phyloP scores from a whole-genome alignment of 352 stramenopile species.

The Phytophthora nicotianae region DNA sequence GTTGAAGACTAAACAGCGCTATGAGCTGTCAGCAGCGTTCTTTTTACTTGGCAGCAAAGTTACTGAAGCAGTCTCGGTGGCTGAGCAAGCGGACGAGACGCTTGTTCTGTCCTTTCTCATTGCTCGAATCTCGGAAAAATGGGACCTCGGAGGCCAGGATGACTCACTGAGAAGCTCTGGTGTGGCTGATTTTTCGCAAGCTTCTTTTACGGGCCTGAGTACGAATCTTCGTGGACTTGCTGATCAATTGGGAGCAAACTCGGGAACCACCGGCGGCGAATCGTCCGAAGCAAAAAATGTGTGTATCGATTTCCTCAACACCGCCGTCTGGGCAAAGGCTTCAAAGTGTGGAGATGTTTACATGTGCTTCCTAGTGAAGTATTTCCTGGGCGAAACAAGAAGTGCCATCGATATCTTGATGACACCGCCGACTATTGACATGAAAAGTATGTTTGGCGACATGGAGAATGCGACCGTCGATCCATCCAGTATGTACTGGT shows the following conservation, averaged over 20 bases:
- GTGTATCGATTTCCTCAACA: conserved; percentile 69
- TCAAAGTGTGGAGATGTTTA: conserved; percentile 69
- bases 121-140: conserved; percentile 73
- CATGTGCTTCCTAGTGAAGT: conserved; percentile 77
- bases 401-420: conserved; percentile 58
- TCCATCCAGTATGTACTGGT: conserved; percentile 67
- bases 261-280: conserved; percentile 3
- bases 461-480: conserved; percentile 8
- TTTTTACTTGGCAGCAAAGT: conserved; percentile 83
- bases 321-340: conserved; percentile 55
- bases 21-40: conserved; percentile 79
- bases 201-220: conserved; percentile 68
- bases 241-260: conserved; percentile 1
- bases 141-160: conserved; percentile 56
- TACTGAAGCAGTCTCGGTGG: conserved; percentile 76
- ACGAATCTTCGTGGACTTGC: conserved; percentile 43
- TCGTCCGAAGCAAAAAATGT: conserved; percentile 39
- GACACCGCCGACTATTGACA: conserved; percentile 48
- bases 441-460: conserved; percentile 64
- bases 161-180: conserved; percentile 12
- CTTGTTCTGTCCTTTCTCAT: conserved; percentile 86
- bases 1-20: conserved; percentile 86
- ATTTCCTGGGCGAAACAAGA: conserved; percentile 54
- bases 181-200: conserved; percentile 33
- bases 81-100: conserved; percentile 72